Conservation (phyloP, 2,329 filamentous ascomycete genomes). For the Neofusicoccum cordaticola region DNA sequence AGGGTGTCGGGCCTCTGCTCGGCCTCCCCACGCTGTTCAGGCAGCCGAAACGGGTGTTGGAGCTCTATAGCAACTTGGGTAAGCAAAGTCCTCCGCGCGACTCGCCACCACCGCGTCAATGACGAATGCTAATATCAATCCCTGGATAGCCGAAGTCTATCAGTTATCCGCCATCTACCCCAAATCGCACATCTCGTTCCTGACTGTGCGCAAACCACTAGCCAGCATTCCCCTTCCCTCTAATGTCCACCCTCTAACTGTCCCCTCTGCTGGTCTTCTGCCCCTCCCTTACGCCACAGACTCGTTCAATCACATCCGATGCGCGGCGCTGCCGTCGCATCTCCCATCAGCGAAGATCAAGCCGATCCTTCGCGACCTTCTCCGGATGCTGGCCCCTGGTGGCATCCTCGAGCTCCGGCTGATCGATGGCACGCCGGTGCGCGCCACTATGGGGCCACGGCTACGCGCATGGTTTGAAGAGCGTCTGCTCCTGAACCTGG, state of each 20-base stretch:
- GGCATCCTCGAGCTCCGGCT: conserved; percentile 60
- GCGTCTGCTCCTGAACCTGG: conserved; percentile 58
- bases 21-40: conserved; percentile 22
- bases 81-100: not conserved
- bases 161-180: conserved; percentile 44
- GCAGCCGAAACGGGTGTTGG: conserved; percentile 24
- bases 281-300: conserved; percentile 48
- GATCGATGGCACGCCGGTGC: conserved; percentile 60
- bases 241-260: conserved; percentile 31
- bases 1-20: conserved; percentile 18
- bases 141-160: conserved; percentile 39
- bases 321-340: conserved; percentile 54
- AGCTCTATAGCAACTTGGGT: conserved; percentile 38
- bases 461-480: conserved; percentile 62
- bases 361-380: conserved; percentile 54
- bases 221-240: conserved; percentile 30
- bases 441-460: conserved; percentile 55
- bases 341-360: conserved; percentile 58
- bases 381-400: conserved; percentile 54
- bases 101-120: conserved; percentile 22
- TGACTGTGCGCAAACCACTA: conserved; percentile 32
- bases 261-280: conserved; percentile 39
- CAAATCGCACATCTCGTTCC: conserved; percentile 35
- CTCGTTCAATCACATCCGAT: conserved; percentile 37
- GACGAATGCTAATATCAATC: conserved; percentile 21